Evolutionary conservation across 1,284 basidiomycete genomes (phyloP), one percentile per base, ranked within the genome.

Genomic region (Fomes fomentarius): DNA sequence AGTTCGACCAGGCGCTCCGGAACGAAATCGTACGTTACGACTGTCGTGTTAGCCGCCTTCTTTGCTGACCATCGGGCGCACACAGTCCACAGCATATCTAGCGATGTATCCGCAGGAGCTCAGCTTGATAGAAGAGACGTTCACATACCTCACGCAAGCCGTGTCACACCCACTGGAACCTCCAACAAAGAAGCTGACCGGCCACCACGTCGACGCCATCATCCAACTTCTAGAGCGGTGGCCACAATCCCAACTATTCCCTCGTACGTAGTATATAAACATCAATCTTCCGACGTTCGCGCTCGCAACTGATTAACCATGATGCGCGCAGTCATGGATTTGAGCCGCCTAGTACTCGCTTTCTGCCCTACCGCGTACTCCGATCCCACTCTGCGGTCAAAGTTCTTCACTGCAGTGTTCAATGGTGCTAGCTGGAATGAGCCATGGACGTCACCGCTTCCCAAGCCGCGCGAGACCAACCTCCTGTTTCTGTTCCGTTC

Each of bases 391-490:
- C 65, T 82, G 44, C 78, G 80, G 34, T 72, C 78, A 26, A 74
- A 72, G 34, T 82, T 93, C 62, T 76, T 91, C 12, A 73, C 80
- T 9, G 76, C 81, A 6, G 70, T 95, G 14, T 82, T 94, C 66
- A 76, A 75, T 49, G 88, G 85, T 2, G 84, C 87, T 1, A 85
- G 88, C 39, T 95, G 91, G 89, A 71, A 67, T 45, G 68, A 67
- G 17, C 81, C 83, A 45, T 81, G 82, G 74, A 68, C 76, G 11
- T 69, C 72, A 24, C 78, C 85, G 1, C 69, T 87, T 31, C 69
- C 76, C 4, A 96, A 95, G 72, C 70, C 82, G 1, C 77, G 87
- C 45, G 93, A 96, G 65, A 96, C 90, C 10, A 98, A 97, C 67
- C 80, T 89, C 9, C 78, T 97, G 61, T 80, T 99, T n/a, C 79